These are phyloP conservation scores for Komagataella mondaviorum DNA, from an alignment of 805 yeast genomes.

Conservation along the genomic window DNA sequence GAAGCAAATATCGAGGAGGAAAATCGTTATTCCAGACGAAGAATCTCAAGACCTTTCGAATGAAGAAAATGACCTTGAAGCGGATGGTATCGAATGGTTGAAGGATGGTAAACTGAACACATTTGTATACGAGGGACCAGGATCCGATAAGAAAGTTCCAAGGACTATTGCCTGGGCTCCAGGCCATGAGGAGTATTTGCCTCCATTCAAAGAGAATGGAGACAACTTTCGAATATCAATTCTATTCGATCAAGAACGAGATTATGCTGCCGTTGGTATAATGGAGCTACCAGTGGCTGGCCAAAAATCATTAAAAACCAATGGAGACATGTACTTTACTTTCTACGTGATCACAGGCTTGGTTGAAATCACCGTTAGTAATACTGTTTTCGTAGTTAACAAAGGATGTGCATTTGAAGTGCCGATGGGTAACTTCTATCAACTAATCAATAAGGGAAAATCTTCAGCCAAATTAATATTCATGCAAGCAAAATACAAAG, in stretches of 20 bases:
- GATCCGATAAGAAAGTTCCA: constrained; percentile 26
- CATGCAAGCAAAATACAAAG: constrained; percentile 46
- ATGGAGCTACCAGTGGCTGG: constrained; percentile 52
- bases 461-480: constrained; percentile 54
- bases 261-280: constrained; percentile 62
- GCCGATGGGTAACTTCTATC: constrained; percentile 66
- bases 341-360: constrained; percentile 66
- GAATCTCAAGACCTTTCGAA: neutral
- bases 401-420: constrained; percentile 72
- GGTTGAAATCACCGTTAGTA: constrained; percentile 52
- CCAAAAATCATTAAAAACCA: constrained; percentile 41
- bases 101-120: constrained; percentile 23
- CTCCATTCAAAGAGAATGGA: constrained; percentile 23
- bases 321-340: constrained; percentile 56
- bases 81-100: constrained; percentile 41
- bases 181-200: constrained; percentile 31
- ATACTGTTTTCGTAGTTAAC: constrained; percentile 43
- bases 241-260: constrained; percentile 48
- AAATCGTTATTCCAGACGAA: neutral
- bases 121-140: constrained; percentile 39
- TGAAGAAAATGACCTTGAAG: constrained; percentile 21
- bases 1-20: neutral
- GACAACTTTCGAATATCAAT: constrained; percentile 51
- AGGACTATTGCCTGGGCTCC: constrained; percentile 57
- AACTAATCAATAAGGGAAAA: constrained; percentile 49